A percentile compares a stretch with the other conserved stretches of the same genome.
Conservation (phyloP, 106 monocot genomes). For the Dactylorhiza incarnata region DNA sequence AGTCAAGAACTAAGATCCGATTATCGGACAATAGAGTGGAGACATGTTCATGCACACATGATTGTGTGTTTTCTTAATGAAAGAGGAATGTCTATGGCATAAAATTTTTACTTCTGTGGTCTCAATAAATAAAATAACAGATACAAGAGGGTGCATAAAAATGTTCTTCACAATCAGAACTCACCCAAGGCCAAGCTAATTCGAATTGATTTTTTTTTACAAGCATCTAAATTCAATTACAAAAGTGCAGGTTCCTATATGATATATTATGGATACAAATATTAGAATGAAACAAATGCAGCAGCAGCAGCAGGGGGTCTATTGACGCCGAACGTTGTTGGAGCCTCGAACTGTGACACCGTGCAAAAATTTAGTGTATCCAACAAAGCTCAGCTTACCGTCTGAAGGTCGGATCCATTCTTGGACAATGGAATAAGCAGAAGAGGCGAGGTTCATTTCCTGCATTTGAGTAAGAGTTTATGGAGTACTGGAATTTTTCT, state of each 20-base stretch:
- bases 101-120: not conserved
- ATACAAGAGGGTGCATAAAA: not conserved
- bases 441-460: constrained; percentile 76
- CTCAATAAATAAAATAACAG: not conserved
- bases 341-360: constrained; percentile 73
- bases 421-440: constrained; percentile 51
- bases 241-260: not conserved
- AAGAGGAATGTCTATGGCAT: not conserved
- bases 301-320: not conserved
- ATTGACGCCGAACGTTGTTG: constrained; percentile 46
- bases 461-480: constrained; percentile 14
- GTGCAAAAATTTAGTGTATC: constrained; percentile 94
- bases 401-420: constrained; percentile 89
- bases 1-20: no score
- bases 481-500: no score
- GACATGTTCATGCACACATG: no score
- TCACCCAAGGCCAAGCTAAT: not conserved
- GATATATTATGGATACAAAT: not conserved
- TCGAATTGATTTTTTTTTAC: not conserved
- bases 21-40: no score
- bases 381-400: constrained; percentile 80
- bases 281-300: constrained; percentile 4
- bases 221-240: constrained; percentile 1
- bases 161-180: not conserved
- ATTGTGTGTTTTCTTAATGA: no score